Conservation (phyloP, 2,329 filamentous ascomycete species). For the Penicillium sp. region DNA sequence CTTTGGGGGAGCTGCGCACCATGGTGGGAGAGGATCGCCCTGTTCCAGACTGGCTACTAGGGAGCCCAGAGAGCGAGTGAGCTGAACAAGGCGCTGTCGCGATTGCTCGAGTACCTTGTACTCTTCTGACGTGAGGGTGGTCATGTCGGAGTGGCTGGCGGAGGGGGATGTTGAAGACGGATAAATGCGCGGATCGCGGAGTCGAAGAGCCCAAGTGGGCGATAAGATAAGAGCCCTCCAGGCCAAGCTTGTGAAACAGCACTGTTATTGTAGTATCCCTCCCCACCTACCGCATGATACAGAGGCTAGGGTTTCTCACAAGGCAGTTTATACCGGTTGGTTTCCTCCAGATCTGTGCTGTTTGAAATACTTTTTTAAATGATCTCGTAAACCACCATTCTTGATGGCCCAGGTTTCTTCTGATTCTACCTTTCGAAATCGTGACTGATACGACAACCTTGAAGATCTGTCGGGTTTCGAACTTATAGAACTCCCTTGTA, state of each 20-base stretch:
- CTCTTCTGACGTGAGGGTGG: constrained; percentile 46
- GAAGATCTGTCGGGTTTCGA: background rate
- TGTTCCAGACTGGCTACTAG: constrained; percentile 64
- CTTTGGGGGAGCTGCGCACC: constrained; percentile 53
- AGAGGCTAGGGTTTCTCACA: too few species aligned
- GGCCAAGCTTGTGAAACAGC: background rate
- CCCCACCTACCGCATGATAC: background rate
- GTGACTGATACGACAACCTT: background rate
- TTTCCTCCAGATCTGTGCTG: too few species aligned
- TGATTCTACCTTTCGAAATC: too few species aligned
- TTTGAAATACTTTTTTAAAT: too few species aligned
- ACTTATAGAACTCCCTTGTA: too few species aligned
- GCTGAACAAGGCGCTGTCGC: constrained; percentile 68
- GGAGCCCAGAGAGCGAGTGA: constrained; percentile 69
- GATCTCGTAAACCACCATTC: too few species aligned
- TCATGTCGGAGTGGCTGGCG: constrained; percentile 33
- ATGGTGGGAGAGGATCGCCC: constrained; percentile 68
- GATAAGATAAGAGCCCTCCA: background rate
- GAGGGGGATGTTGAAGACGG: constrained; percentile 1
- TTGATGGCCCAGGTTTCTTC: too few species aligned
- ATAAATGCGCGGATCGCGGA: background rate
- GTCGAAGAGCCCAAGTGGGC: background rate
- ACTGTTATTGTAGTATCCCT: background rate
- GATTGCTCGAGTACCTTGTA: constrained; percentile 71
- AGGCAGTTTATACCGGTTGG: too few species aligned